Conservation (phyloP, 768 basidiomycete species). For the Solioccasus polychromus region DNA sequence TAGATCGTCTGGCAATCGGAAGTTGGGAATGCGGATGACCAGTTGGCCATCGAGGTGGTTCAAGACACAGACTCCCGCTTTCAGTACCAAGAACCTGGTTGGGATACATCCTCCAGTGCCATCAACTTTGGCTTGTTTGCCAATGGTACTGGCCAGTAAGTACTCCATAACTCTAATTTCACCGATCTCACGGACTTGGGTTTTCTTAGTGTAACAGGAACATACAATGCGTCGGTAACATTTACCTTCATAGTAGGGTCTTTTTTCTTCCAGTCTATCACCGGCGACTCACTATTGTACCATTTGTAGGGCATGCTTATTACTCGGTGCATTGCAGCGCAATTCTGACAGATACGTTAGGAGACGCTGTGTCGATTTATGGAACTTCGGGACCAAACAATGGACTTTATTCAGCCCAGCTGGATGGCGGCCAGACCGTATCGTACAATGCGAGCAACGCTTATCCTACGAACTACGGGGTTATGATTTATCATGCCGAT, state of each 20-base stretch:
- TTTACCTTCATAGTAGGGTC: conserved; percentile 40
- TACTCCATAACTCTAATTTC: not conserved
- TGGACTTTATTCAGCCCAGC: conserved; percentile 34
- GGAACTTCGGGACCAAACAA: conserved; percentile 39
- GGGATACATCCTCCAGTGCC: conserved; percentile 31
- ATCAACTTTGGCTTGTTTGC: conserved; percentile 37
- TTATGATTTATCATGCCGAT: conserved; percentile 32
- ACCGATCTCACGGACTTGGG: not conserved
- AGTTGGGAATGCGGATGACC: conserved; percentile 15
- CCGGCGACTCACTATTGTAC: conserved; percentile 5
- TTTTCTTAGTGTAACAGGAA: conserved; percentile 33
- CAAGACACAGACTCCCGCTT: conserved; percentile 41
- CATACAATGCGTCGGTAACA: conserved; percentile 32
- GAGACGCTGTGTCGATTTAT: conserved; percentile 43
- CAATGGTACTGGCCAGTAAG: conserved; percentile 45
- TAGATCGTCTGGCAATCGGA: conserved; percentile 32
- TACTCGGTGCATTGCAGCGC: not conserved
- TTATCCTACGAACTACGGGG: conserved; percentile 26
- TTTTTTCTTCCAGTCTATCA: not conserved
- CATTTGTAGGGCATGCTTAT: conserved; percentile 20
- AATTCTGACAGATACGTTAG: conserved; percentile 20
- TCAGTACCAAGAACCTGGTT: conserved; percentile 35
- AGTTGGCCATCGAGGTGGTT: conserved; percentile 15
- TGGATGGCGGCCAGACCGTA: conserved; percentile 32
- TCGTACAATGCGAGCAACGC: conserved; percentile 19